Evolutionary conservation across 257 asterid genomes (phyloP), one percentile per base, ranked within the genome.

Genomic region (Penstemon newberryi): DNA sequence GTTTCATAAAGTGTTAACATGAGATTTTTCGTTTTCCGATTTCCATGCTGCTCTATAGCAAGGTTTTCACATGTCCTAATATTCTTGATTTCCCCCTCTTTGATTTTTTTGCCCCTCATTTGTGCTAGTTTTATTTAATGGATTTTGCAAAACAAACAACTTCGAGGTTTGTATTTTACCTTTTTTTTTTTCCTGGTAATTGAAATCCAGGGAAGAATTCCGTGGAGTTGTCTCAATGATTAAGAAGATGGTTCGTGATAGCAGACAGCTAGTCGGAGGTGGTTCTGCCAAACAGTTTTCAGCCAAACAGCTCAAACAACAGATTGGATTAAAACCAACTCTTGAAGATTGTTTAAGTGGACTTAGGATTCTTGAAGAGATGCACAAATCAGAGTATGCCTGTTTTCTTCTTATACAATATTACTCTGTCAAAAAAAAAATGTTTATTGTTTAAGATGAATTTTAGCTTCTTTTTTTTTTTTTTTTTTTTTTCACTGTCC

Each of bases 311-410:
- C 70, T 83, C 79, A 86, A 86, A 59, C 95, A 73, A 66, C 84
- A 71, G 6, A 49, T 87, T 56, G 96, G 98, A 65, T 7, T 79
- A 49, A 89, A 92, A 67, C 98, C 97, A 45, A 87, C 84, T 52
- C 69, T 86, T 68, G 86, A 78, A 58, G 79, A 82, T 73, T 89
- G 95, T 72, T 81, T 89, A 56, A 88, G 85, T 25, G 96, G 95
- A 43, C 87, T 92, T 47, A 74, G 71, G 53, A 78, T 82, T 74
- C 91, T 92, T 37, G 78, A 72, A n/a, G 95, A 87, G 77, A 89
- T 92, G 97, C 93, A 92, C 77, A 79, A 64, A 62, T 79, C 91
- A 25, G 98, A 92, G 95, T 91, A 91, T 53, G 86, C 37, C 7
- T 61, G 19, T 37, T 56, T 36, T 5, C 13, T 4, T 9, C 43